Percentiles rank a stretch among this genome's conserved stretches.
These are phyloP conservation scores for Galeopsis tetrahit DNA, from an alignment of 257 asterid species.

Conservation along the genomic window DNA sequence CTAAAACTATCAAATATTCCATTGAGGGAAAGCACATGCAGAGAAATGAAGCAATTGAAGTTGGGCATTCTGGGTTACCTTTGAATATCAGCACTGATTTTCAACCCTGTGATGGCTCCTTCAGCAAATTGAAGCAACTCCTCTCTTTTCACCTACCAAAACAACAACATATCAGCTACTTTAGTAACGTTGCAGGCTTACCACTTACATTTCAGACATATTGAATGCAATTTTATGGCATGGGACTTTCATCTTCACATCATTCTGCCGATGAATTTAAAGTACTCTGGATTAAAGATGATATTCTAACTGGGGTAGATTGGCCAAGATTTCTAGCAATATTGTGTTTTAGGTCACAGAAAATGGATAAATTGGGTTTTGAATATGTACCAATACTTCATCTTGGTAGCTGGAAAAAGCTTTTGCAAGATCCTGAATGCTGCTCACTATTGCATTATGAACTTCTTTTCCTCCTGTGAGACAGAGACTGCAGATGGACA, in stretches of 20 bases:
- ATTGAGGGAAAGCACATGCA: conserved; percentile 9
- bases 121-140: conserved; percentile 97
- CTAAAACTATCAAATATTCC: conserved; percentile 15
- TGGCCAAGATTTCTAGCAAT: conserved; percentile 24
- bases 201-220: conserved; percentile 24
- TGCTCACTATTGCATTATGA: conserved; percentile 91
- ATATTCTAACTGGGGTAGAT: conserved; percentile 11
- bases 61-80: conserved; percentile 52
- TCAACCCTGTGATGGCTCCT: conserved; percentile 95
- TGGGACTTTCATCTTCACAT: conserved; percentile 16
- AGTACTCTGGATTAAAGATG: not conserved
- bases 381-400: conserved; percentile 83
- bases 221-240: conserved; percentile 17
- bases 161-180: conserved; percentile 37
- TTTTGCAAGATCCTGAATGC: conserved; percentile 96
- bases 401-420: conserved; percentile 82
- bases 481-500: conserved; percentile 69
- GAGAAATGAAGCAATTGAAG: conserved; percentile 26
- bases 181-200: conserved; percentile 35
- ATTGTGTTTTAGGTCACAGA: conserved; percentile 8
- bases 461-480: conserved; percentile 95
- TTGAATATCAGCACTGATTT: conserved; percentile 77
- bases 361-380: conserved; percentile 27
- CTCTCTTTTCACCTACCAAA: conserved; percentile 85
- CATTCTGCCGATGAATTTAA: conserved; percentile 9